phyloP scores from a whole-genome alignment of 1,284 basidiomycete genomes.

The Sparassis latifolia region DNA sequence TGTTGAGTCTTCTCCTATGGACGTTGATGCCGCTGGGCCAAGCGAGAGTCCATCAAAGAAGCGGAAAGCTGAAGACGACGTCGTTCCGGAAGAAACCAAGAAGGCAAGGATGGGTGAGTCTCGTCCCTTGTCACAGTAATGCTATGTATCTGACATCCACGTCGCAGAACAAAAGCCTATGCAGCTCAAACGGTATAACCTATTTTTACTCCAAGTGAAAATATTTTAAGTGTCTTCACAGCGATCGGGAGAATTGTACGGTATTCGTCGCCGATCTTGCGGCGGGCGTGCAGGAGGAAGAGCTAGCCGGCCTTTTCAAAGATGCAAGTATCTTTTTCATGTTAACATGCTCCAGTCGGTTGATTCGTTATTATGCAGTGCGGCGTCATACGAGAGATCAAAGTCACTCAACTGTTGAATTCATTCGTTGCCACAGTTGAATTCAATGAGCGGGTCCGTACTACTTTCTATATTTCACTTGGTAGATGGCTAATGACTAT shows the following conservation, averaged over 20 bases:
- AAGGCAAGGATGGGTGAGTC: conserved; percentile 53
- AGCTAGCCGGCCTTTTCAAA: conserved; percentile 73
- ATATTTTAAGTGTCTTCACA: conserved; percentile 23
- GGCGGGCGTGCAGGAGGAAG: conserved; percentile 49
- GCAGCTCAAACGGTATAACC: conserved; percentile 56
- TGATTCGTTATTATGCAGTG: conserved; percentile 45
- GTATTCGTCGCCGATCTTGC: conserved; percentile 82
- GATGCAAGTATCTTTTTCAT: conserved; percentile 51
- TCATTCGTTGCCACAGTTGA: conserved; percentile 74
- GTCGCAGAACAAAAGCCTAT: conserved; percentile 36
- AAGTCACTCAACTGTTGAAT: conserved; percentile 55
- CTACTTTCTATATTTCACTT: neutral
- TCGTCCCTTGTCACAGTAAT: neutral
- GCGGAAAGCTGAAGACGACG: conserved; percentile 55
- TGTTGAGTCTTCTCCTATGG: conserved; percentile 35
- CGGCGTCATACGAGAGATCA: conserved; percentile 75
- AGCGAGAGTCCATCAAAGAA: conserved; percentile 41
- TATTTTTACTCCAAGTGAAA: neutral
- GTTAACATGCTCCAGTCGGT: neutral
- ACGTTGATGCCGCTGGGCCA: conserved; percentile 36
- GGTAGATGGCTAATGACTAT: neutral
- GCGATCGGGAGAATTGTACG: conserved; percentile 94
- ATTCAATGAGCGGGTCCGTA: conserved; percentile 61
- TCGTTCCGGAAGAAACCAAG: conserved; percentile 39
- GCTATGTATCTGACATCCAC: neutral